Evolutionary conservation across 805 yeast species (phyloP).

Genomic region (Starmerella gropengiesseri): DNA sequence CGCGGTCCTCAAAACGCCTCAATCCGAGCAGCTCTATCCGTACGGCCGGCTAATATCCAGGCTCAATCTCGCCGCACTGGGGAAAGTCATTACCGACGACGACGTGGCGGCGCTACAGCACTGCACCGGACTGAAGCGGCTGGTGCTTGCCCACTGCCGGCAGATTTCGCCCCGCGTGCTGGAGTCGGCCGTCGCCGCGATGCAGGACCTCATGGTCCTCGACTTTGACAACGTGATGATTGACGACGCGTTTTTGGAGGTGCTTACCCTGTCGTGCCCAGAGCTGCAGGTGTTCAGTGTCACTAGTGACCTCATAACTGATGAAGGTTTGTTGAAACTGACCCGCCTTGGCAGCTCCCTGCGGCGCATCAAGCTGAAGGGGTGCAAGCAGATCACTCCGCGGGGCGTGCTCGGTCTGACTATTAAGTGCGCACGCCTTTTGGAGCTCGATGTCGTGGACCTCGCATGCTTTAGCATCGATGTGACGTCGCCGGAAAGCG

Average conservation of each 20-base stretch:
- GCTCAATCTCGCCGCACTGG: constrained; percentile 66
- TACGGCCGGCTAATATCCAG: constrained; percentile 52
- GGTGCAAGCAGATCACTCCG: constrained; percentile 57
- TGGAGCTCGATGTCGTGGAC: constrained; percentile 81
- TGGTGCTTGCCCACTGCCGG: constrained; percentile 74
- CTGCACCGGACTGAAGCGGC: constrained; percentile 68
- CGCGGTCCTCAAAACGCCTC: neutral
- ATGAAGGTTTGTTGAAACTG: constrained; percentile 48
- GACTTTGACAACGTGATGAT: constrained; percentile 73
- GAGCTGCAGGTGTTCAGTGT: constrained; percentile 83
- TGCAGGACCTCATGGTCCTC: constrained; percentile 66
- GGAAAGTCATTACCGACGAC: constrained; percentile 54
- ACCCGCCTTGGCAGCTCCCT: constrained; percentile 58
- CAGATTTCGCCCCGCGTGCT: constrained; percentile 52
- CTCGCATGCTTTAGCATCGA: constrained; percentile 35
- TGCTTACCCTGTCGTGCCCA: constrained; percentile 60
- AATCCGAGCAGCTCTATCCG: constrained; percentile 33
- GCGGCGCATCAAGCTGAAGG: constrained; percentile 72
- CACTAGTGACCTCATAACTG: constrained; percentile 41
- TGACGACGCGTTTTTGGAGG: constrained; percentile 56
- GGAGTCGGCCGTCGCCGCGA: constrained; percentile 47
- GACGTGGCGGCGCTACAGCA: constrained; percentile 49
- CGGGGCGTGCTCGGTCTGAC: constrained; percentile 43
- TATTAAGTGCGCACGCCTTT: constrained; percentile 64
- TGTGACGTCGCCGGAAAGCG: too few species aligned